Base-by-base conservation (phyloP, 2,329 filamentous ascomycete genomes). In the Grosmannia huntii region DNA sequence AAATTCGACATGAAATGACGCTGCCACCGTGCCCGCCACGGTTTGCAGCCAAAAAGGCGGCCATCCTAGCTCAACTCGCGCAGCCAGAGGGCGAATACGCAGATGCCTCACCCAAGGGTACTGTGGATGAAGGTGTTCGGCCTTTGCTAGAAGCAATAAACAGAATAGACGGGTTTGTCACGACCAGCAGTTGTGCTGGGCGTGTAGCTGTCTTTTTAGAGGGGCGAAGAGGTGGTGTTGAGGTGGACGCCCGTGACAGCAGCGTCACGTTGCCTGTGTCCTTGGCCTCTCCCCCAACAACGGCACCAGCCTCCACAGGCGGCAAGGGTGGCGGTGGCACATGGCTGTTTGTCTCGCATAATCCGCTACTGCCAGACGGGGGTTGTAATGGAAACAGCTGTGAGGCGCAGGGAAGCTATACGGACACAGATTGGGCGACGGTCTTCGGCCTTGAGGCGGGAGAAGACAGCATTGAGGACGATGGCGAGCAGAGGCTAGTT, bases 121-220 rank as follows among this genome's bases (percentile, higher is more conserved):
- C 84, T 0, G 81, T 97, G 23, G 92, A 97, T 69, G 81, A 75
- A 53, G 86, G 84, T 0, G 90, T 97, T 63, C 80, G 85, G 53
- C 78, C 84, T 25, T 75, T 96, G 57, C 90, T 97, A 61, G 77
- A 79, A 55, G 83, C 87, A 64, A 86, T 97, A 68, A 97, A 97
- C 70, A 69, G 66, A 1, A 68, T 86, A 6, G 79, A 84, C 1
- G 90, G 89, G 1, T 80, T 91, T 48, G 90, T 95, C 38, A 96
- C 92, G 1, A 96, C 91, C 3, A 96, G 90, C 72, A 96, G 90
- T 70, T 97, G 92, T 69, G 88, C 90, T 2, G 92, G 92, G 0
- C 78, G 92, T 56, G 81, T 95, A 53, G 91, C 87, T 63, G 87
- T 96, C 4, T 97, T 95, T 67, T 75, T 95, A 0, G 92, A 96